Evolutionary conservation across 2,329 filamentous ascomycete genomes (phyloP), one percentile per base, ranked within the genome.

Genomic region (Aspergillus pseudonomiae): DNA sequence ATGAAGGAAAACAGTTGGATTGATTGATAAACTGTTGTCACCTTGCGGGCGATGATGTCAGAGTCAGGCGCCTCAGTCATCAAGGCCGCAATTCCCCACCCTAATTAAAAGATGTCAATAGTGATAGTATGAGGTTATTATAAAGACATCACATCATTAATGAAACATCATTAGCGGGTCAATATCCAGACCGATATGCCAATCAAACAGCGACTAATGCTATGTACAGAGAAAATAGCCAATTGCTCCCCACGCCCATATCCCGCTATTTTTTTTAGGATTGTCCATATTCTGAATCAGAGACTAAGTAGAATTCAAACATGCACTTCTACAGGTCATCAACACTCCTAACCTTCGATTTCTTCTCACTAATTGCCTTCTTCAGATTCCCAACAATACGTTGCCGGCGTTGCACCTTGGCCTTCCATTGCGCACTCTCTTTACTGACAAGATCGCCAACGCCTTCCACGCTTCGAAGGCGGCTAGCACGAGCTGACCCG

Each of bases 351-450:
- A 79, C 70, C 64, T 77, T 78, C 6, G 59, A 64, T 48, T 76
- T 73, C 61, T 78, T 76, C 46, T 71, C 72, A 12, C 69, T 70
- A 54, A 80, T 74, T 1, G 74, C 77, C 53, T 70, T 68, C 67
- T 76, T 79, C 64, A 81, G 65, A 53, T 74, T 75, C 3, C 63
- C 70, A 53, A 79, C 71, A 57, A 80, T 66, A 43, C 76, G 72
- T 43, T 74, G 73, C 39, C 77, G 70, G 48, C 78, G 78, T 59
- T 71, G 67, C n/a, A 64, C 65, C 62, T 77, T 81, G 2, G 70
- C 66, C 65, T 77, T 77, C 74, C 76, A 81, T 30, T 69, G 71
- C 12, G 73, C 61, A 28, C 67, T 69, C 24, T 80, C 77, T 11
- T 68, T 69, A 5, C 67, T 63, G 24, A 73, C 57, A 21, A 73